Percentiles rank a stretch among this genome's conserved stretches.
Conservation (phyloP, 2,329 filamentous ascomycete genomes). For the Ophiostoma montium region DNA sequence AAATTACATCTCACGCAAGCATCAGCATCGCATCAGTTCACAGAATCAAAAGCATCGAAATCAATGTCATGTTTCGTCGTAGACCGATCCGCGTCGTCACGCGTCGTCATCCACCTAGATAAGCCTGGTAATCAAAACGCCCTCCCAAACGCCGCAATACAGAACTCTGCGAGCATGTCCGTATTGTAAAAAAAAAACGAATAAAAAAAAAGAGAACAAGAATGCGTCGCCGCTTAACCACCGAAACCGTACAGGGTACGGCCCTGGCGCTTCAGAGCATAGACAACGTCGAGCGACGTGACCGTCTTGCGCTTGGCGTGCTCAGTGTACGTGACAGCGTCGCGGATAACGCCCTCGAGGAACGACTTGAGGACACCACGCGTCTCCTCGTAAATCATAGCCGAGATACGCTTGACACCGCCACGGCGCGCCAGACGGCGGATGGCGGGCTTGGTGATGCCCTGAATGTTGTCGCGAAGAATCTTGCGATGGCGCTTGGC, state of each 20-base stretch:
- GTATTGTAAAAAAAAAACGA: constrained; percentile 1
- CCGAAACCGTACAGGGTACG: constrained; percentile 80
- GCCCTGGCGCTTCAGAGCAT: constrained; percentile 54
- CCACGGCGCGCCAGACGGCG: constrained; percentile 97
- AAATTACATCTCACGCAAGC: not conserved
- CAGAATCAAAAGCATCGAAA: not conserved
- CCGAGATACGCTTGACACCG: constrained; percentile 99
- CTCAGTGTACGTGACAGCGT: constrained; percentile 66
- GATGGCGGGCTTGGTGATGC: constrained; percentile 97
- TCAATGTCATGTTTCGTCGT: constrained; percentile 7
- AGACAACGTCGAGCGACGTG: constrained; percentile 55
- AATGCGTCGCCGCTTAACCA: constrained; percentile 42
- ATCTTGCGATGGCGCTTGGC: constrained; percentile 99
- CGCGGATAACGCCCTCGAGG: constrained; percentile 63
- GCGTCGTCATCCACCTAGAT: constrained; percentile 7
- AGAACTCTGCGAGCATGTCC: not conserved
- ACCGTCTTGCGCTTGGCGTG: constrained; percentile 74
- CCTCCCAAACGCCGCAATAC: constrained; percentile 8
- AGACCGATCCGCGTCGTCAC: constrained; percentile 6
- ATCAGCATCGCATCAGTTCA: not conserved
- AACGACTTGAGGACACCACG: constrained; percentile 66
- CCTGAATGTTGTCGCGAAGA: constrained; percentile 98
- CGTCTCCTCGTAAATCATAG: constrained; percentile 69
- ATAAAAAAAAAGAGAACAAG: not conserved
- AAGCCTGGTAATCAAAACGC: constrained; percentile 5